Evolutionary conservation across 2,329 filamentous ascomycete species (phyloP).

Genomic region (Fusarium brevicatenulatum): DNA sequence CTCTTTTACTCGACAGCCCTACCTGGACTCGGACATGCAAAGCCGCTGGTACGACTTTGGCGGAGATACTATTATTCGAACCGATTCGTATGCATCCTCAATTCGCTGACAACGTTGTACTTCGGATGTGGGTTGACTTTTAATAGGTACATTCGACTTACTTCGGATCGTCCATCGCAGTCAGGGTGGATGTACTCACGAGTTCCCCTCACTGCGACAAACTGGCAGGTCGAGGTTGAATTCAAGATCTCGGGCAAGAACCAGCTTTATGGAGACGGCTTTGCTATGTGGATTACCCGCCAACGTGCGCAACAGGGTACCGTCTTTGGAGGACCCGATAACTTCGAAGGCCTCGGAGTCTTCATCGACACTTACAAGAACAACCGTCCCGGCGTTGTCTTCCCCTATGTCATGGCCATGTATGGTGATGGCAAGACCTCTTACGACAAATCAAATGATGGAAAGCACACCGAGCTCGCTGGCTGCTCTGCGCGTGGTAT

Average conservation of each 20-base stretch:
- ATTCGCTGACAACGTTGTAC: slow-evolving; percentile 12
- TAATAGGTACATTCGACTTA: slow-evolving; percentile 87
- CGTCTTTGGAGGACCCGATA: slow-evolving; percentile 89
- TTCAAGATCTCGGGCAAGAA: slow-evolving; percentile 93
- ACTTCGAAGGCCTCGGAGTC: slow-evolving; percentile 92
- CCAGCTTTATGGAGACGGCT: slow-evolving; percentile 92
- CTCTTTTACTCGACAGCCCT: slow-evolving; percentile 70
- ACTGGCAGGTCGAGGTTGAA: slow-evolving; percentile 98
- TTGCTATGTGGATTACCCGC: slow-evolving; percentile 98
- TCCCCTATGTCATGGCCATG: slow-evolving; percentile 99
- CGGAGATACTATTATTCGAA: slow-evolving; percentile 87
- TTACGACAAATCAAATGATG: slow-evolving; percentile 95
- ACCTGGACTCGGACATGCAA: slow-evolving; percentile 97
- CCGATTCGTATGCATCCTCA: slow-evolving; percentile 67
- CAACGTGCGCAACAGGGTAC: slow-evolving; percentile 82
- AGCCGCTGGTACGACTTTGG: slow-evolving; percentile 99
- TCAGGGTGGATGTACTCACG: slow-evolving; percentile 93
- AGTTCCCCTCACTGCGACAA: slow-evolving; percentile 94
- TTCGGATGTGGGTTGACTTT: slow-evolving; percentile 39
- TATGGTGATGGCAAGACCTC: slow-evolving; percentile 86
- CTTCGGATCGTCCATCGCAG: slow-evolving; percentile 89
- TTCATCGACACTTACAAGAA: slow-evolving; percentile 99
- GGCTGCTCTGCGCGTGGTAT: slow-evolving; percentile 95
- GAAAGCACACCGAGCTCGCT: slow-evolving; percentile 90
- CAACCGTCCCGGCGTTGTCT: slow-evolving; percentile 93